Evolutionary conservation across 306 rosid species (phyloP), one percentile per base, ranked within the genome.

Genomic region (Sechiopsis laciniata): DNA sequence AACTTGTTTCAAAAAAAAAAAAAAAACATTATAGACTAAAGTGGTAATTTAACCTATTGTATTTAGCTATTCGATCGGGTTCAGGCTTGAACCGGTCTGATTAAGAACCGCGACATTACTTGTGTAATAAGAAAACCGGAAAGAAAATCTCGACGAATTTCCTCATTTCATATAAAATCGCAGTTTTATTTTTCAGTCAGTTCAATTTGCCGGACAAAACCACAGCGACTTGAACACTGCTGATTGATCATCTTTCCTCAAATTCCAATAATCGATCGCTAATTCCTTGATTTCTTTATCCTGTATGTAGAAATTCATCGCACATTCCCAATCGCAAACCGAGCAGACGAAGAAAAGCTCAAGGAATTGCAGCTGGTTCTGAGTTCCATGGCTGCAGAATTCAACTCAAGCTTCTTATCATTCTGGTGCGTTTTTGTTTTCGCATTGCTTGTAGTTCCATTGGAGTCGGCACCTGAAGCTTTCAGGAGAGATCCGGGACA

Each of bases 391-490:
- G 83, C 80, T 11, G 20, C 76, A 15, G 76, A 53, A 69, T 73
- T 58, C 21, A 69, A 55, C n/a, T 65, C 79, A 42, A 71, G 55
- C 69, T 65, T 80, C 1, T 55, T 73, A 16, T 15, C 75, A 42
- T 77, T 26, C 29, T 64, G 77, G 29, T 52, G 61, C 5, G 16
- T 62, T 52, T 57, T 84, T 16, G 64, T 80, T 1, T 85, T 88
- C 83, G 78, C 70, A 74, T 80, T 87, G 66, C 84, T 89, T 12
- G 61, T 75, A 54, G 77, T 80, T 77, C 89, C 54, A 3, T 85
- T 89, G 79, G 89, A 89, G 55, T 91, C 99, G 10, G 86, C 87
- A 24, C 87, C 85, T 29, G 90, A 90, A 81, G 87, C 99, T 37
- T 94, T 94, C 88, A 75, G 73, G 78, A 76, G 87, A 89, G 91